phyloP scores from a whole-genome alignment of 2,329 filamentous ascomycete species.

The Colletotrichum sp. region DNA sequence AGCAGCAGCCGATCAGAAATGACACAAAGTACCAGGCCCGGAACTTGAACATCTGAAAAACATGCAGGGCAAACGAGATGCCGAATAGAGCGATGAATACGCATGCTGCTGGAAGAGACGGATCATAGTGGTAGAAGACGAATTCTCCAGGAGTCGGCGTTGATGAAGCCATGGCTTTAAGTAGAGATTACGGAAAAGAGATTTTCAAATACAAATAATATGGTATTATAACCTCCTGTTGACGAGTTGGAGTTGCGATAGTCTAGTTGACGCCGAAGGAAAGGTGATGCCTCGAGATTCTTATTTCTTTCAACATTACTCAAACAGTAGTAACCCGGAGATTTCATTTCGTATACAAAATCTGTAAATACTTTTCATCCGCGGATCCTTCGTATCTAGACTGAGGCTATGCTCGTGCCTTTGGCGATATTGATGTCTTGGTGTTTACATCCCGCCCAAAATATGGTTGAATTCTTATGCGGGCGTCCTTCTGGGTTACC shows the following conservation, averaged over 20 bases:
- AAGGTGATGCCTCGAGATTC: accelerated
- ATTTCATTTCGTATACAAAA: not conserved
- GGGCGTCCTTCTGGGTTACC: not conserved
- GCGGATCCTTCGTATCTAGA: not conserved
- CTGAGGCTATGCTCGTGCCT: not conserved
- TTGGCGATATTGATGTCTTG: not conserved
- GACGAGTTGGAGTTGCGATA: not conserved
- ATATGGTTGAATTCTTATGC: not conserved
- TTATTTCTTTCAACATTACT: not conserved
- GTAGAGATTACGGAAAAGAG: accelerated
- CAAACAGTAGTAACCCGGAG: not conserved
- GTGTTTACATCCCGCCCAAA: not conserved
- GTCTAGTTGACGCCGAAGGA: accelerated
- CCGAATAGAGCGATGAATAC: not conserved
- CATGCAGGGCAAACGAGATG: not conserved
- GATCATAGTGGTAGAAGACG: not conserved
- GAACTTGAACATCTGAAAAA: not conserved
- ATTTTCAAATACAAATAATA: not conserved
- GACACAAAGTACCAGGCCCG: not conserved
- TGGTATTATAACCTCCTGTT: not conserved
- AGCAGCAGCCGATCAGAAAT: no score
- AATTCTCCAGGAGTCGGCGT: not conserved
- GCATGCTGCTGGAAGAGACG: not conserved
- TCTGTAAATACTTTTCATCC: not conserved
- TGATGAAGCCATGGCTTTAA: not conserved